phyloP scores from a whole-genome alignment of 495 filamentous ascomycete genomes.

The Friedmanniomyces simplex region DNA sequence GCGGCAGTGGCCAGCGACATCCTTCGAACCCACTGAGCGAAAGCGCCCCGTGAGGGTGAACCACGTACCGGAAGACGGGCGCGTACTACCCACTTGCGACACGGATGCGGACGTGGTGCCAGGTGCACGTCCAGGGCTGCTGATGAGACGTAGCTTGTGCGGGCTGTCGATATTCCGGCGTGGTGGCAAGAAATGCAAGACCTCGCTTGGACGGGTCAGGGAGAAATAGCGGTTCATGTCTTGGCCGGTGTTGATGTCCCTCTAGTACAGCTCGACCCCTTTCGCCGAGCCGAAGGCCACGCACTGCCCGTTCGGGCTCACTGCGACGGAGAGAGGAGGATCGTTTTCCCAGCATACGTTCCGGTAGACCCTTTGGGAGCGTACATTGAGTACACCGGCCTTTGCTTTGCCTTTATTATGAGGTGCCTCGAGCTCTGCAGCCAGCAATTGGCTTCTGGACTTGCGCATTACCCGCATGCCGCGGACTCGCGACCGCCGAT shows the following conservation, averaged over 20 bases:
- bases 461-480: background rate
- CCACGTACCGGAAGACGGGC: background rate
- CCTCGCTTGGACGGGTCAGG: constrained; percentile 55
- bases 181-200: constrained; percentile 56
- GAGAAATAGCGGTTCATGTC: constrained; percentile 55
- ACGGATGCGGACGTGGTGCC: constrained; percentile 3
- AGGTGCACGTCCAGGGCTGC: constrained; percentile 42
- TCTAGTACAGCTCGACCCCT: constrained; percentile 64
- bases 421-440: background rate
- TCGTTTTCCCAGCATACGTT: constrained; percentile 57
- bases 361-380: constrained; percentile 32
- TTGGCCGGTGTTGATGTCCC: constrained; percentile 50
- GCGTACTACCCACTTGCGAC: background rate
- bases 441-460: no score
- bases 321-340: constrained; percentile 55
- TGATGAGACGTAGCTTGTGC: constrained; percentile 57
- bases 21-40: background rate
- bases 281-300: constrained; percentile 60
- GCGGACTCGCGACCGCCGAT: background rate
- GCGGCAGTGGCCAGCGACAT: constrained; percentile 49
- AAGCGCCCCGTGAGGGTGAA: background rate
- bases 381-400: background rate
- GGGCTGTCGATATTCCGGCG: constrained; percentile 41
- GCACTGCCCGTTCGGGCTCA: constrained; percentile 57
- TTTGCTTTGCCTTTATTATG: background rate